phyloP scores from a whole-genome alignment of 2,329 filamentous ascomycete genomes.

The Fusarium sp. region DNA sequence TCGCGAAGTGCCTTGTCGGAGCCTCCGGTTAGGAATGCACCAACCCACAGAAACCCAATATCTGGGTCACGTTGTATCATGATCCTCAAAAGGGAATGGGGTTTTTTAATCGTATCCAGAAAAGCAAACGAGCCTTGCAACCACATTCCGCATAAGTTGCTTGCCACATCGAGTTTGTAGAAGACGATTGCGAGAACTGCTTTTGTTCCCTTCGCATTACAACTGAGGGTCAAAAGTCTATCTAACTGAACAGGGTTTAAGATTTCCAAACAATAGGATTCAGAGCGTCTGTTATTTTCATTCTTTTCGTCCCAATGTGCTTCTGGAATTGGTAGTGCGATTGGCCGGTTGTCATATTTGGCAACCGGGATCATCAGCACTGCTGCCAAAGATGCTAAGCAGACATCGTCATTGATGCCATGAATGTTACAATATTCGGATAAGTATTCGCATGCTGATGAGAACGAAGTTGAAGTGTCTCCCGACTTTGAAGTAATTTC shows the following conservation, averaged over 20 bases:
- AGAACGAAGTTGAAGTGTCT: constrained; percentile 4
- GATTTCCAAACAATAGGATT: background rate
- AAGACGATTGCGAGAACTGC: constrained; percentile 35
- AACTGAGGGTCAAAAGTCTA: constrained; percentile 36
- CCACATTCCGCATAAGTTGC: constrained; percentile 38
- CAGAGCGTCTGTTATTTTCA: too few species aligned
- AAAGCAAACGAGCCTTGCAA: constrained; percentile 34
- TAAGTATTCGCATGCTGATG: constrained; percentile 41
- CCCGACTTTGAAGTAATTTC: background rate
- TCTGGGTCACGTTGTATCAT: constrained; percentile 29
- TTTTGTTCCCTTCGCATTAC: constrained; percentile 26
- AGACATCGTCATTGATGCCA: constrained; percentile 37
- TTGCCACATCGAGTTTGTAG: constrained; percentile 26
- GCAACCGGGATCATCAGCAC: constrained; percentile 44
- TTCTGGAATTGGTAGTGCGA: constrained; percentile 11
- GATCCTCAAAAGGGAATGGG: constrained; percentile 14
- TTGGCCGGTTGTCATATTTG: constrained; percentile 38
- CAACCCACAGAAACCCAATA: constrained; percentile 33
- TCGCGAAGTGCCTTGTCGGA: constrained; percentile 1
- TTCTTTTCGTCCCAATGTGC: background rate
- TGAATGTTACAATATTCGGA: constrained; percentile 43
- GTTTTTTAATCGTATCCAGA: constrained; percentile 12
- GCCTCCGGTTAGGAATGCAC: constrained; percentile 33
- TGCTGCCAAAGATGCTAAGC: constrained; percentile 44
- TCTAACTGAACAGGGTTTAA: constrained; percentile 12